phyloP scores from a whole-genome alignment of 2,329 filamentous ascomycete genomes.

The Incumbomyces lentus region DNA sequence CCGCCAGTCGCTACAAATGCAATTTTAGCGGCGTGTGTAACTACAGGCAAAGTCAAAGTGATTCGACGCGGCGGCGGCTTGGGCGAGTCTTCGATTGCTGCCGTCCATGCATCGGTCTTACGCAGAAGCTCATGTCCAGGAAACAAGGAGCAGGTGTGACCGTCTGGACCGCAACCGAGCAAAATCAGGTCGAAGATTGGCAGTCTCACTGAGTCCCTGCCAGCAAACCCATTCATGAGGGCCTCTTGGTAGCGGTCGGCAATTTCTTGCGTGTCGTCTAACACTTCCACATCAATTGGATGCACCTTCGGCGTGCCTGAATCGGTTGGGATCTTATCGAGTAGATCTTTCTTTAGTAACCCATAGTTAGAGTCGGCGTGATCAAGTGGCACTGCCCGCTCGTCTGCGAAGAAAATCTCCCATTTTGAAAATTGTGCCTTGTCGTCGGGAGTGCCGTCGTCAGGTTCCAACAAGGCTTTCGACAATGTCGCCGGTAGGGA shows the following conservation, averaged over 20 bases:
- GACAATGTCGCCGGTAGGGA: constrained; percentile 83
- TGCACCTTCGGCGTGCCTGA: constrained; percentile 61
- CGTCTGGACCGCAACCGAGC: constrained; percentile 87
- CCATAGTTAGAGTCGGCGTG: constrained; percentile 91
- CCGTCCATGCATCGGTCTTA: constrained; percentile 83
- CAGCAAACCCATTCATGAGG: constrained; percentile 76
- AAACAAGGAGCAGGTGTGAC: constrained; percentile 95
- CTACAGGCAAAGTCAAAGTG: constrained; percentile 83
- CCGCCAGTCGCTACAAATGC: constrained; percentile 85
- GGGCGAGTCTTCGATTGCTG: constrained; percentile 81
- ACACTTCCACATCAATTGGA: constrained; percentile 59
- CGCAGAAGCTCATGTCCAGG: constrained; percentile 78
- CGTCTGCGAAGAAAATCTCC: constrained; percentile 98
- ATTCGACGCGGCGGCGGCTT: constrained; percentile 89
- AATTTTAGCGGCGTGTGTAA: constrained; percentile 74
- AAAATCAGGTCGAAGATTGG: constrained; percentile 92
- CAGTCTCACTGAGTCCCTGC: constrained; percentile 83
- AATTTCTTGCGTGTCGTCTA: constrained; percentile 75
- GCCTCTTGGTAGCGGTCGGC: constrained; percentile 88
- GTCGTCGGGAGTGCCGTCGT: constrained; percentile 37
- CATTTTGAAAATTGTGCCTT: constrained; percentile 76
- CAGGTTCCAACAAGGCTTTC: constrained; percentile 58
- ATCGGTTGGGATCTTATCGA: constrained; percentile 71
- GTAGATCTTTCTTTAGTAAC: constrained; percentile 73
- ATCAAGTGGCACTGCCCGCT: constrained; percentile 85